phyloP scores from a whole-genome alignment of 83 land plant species.

The Picea engelmannii region DNA sequence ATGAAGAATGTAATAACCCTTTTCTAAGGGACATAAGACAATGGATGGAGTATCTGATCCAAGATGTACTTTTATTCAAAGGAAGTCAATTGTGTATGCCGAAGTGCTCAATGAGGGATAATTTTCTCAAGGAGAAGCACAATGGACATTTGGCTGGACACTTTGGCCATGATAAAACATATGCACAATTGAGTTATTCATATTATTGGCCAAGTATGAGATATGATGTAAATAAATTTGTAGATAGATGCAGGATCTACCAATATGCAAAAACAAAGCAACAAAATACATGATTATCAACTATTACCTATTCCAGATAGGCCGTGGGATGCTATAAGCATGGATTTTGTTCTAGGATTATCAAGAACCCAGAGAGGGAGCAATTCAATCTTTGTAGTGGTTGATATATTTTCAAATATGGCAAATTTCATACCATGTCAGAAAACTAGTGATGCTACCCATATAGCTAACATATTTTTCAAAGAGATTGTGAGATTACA shows the following conservation, averaged over 20 bases:
- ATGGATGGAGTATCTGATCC: neutral
- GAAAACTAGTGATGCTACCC: neutral
- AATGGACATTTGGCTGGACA: neutral
- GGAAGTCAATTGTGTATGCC: conserved; percentile 3
- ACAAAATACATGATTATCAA: conserved; percentile 3
- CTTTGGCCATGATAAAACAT: conserved; percentile 18
- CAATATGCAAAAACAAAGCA: neutral
- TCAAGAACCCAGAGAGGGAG: neutral
- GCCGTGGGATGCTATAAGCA: conserved; percentile 6
- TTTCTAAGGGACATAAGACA: neutral
- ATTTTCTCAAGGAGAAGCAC: neutral
- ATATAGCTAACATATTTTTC: too few species aligned
- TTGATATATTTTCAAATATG: neutral
- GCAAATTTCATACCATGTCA: conserved; percentile 7
- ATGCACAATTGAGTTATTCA: neutral
- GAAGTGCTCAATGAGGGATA: neutral
- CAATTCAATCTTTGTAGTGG: neutral
- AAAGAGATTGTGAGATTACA: too few species aligned
- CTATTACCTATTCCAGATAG: conserved; percentile 20
- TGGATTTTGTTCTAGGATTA: conserved; percentile 20
- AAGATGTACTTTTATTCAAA: conserved; percentile 12
- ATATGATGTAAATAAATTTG: neutral
- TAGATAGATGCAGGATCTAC: conserved; percentile 12
- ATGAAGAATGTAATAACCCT: neutral
- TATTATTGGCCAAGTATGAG: conserved; percentile 10